Base-by-base conservation (phyloP, 1,139 yeast genomes). In the Debaryomycetaceae sp. region DNA sequence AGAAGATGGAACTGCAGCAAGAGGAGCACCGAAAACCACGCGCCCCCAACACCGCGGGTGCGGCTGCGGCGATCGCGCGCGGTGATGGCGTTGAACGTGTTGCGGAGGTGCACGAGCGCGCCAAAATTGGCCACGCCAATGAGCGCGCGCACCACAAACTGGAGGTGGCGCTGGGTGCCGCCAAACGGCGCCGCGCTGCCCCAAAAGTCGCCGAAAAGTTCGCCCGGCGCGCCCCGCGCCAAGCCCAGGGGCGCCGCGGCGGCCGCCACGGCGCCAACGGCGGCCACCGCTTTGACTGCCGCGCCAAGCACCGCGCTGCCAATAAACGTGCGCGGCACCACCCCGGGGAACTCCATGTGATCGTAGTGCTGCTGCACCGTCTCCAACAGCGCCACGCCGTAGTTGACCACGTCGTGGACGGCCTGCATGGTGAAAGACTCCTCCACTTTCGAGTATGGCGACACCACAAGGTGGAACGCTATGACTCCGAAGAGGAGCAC, bases 391-490 rank as follows among this genome's bases (percentile, higher is more conserved):
- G 40, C 47, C 0, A 70, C 41, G 0, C 96, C 96, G 48, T 75
- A 70, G 40, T 71, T 70, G 34, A 85, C 44, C 29, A 89, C 67
- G 48, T 91, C 97, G 49, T 88, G 91, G 25, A 85, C 65, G 0
- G 97, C 97, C 48, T 91, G 97, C 28, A 85, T 65, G 45, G 82
- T 85, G 65, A 91, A 91, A 21, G 95, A 84, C 51, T 91, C 98
- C 51, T 91, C 97, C 1, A 91, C 96, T 54, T 91, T 89, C 4
- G 96, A 82, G 53, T 65, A 86, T 0, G 96, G 96, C 0, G 95
- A 70, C 3, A 73, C 43, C 15, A 62, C 43, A 40, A 81, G 48
- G 49, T 81, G 73, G 34, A 53, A 52, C 2, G 61, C 48, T 12
- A 77, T 61, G 3, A 63, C 47, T n/a, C 46, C 52, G 27, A 52